Conservation (phyloP, 2,329 filamentous ascomycete species). For the Penicillium sp. region DNA sequence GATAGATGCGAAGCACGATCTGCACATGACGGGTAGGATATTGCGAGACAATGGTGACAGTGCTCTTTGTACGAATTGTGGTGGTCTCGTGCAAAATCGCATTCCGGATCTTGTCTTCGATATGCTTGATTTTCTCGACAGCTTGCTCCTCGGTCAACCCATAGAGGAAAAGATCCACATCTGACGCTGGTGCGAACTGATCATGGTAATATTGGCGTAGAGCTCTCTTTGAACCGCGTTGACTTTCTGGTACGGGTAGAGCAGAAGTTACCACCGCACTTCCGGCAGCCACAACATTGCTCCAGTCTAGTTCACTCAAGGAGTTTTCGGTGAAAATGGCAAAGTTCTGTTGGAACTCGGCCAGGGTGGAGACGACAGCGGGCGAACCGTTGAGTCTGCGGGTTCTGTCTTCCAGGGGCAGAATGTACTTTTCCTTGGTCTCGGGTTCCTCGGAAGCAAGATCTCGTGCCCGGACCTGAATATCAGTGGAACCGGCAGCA, state of each 20-base stretch:
- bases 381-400: conserved; percentile 64
- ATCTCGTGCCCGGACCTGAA: conserved; percentile 35
- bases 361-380: conserved; percentile 66
- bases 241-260: conserved; percentile 66
- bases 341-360: conserved; percentile 78
- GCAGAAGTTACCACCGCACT: conserved; percentile 79
- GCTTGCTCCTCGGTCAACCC: conserved; percentile 75
- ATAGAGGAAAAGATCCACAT: conserved; percentile 85
- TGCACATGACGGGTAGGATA: conserved; percentile 83
- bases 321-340: conserved; percentile 78
- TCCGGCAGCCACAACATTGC: conserved; percentile 77
- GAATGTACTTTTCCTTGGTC: conserved; percentile 35
- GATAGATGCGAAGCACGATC: conserved; percentile 84
- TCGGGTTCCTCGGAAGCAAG: conserved; percentile 29
- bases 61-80: conserved; percentile 81
- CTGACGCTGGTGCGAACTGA: conserved; percentile 76
- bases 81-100: conserved; percentile 81
- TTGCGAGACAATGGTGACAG: conserved; percentile 80
- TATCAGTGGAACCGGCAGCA: conserved; percentile 20
- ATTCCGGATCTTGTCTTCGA: conserved; percentile 73
- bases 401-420: conserved; percentile 46
- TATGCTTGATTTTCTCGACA: conserved; percentile 79
- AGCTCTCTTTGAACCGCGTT: conserved; percentile 62
- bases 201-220: conserved; percentile 76
- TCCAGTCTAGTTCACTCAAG: conserved; percentile 75